Percentiles rank a stretch among this genome's conserved stretches.
phyloP scores from a whole-genome alignment of 371 early-diverging fungal genomes.

The Ordospora colligata region DNA sequence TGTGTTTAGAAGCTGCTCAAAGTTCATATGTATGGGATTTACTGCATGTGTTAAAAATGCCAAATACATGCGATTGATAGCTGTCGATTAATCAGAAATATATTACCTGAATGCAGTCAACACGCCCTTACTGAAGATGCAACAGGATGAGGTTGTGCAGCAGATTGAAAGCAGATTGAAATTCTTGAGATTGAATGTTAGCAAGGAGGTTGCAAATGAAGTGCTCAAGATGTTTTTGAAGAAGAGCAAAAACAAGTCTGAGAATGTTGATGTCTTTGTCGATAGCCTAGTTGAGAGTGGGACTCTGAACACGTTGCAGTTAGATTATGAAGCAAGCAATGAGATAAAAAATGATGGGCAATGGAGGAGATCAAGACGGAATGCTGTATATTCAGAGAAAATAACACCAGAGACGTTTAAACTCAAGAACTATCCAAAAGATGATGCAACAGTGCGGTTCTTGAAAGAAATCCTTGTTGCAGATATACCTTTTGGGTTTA shows the following conservation, averaged over 20 bases:
- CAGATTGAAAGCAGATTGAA: neutral
- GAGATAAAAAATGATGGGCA: neutral
- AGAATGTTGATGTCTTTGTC: neutral
- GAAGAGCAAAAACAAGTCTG: neutral
- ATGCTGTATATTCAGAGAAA: constrained; percentile 83
- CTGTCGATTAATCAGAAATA: no score
- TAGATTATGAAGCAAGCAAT: neutral
- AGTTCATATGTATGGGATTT: no score
- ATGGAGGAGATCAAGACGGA: constrained; percentile 64
- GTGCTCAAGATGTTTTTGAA: neutral
- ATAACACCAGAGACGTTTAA: constrained; percentile 70
- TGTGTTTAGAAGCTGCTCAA: neutral
- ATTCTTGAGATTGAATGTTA: neutral
- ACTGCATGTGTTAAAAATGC: no score
- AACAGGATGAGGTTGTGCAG: neutral
- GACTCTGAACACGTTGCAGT: neutral
- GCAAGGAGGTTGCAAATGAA: neutral
- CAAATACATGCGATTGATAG: no score
- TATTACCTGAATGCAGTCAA: neutral
- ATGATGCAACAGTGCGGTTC: constrained; percentile 7
- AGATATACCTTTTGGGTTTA: constrained; percentile 26
- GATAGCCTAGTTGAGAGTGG: neutral
- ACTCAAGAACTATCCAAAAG: constrained; percentile 12
- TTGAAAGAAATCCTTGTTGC: neutral
- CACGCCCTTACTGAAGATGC: neutral